Evolutionary conservation across 2,329 filamentous ascomycete species (phyloP).

Genomic region (Aureobasidium sp.): DNA sequence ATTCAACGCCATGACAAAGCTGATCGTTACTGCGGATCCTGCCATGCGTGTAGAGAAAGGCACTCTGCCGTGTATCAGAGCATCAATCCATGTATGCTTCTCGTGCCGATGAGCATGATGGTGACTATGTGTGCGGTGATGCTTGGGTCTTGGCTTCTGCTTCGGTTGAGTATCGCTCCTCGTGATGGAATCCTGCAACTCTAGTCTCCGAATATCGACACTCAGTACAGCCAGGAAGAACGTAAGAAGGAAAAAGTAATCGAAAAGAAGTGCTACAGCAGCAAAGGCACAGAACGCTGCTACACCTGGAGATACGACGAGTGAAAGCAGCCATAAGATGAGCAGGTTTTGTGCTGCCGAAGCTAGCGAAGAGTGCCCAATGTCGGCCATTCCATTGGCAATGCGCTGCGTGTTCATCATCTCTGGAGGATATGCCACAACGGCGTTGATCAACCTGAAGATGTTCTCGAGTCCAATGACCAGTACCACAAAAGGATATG

Average conservation of each 20-base stretch:
- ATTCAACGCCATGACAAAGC: conserved; percentile 64
- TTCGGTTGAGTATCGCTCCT: conserved; percentile 32
- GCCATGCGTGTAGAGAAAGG: conserved; percentile 66
- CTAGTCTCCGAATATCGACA: conserved; percentile 67
- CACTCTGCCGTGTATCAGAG: conserved; percentile 55
- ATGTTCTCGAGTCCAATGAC: conserved; percentile 73
- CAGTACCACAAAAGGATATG: conserved; percentile 69
- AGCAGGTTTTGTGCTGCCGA: conserved; percentile 61
- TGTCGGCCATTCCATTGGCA: conserved; percentile 64
- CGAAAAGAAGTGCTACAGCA: conserved; percentile 64
- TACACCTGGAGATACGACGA: conserved; percentile 60
- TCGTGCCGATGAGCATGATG: conserved; percentile 14
- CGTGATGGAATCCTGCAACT: conserved; percentile 64
- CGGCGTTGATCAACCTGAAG: conserved; percentile 68
- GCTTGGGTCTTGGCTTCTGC: conserved; percentile 18
- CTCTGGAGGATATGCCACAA: conserved; percentile 62
- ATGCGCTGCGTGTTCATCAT: conserved; percentile 61
- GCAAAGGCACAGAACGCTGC: conserved; percentile 70
- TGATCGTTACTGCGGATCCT: conserved; percentile 63
- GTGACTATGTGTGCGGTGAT: not conserved
- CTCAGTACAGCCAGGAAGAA: conserved; percentile 74
- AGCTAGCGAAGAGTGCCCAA: conserved; percentile 60
- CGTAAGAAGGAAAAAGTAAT: conserved; percentile 69
- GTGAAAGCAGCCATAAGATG: conserved; percentile 58
- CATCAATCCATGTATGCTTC: conserved; percentile 51